Evolutionary conservation across 768 basidiomycete genomes (phyloP).

Genomic region (Xerocomellus dryophilus): DNA sequence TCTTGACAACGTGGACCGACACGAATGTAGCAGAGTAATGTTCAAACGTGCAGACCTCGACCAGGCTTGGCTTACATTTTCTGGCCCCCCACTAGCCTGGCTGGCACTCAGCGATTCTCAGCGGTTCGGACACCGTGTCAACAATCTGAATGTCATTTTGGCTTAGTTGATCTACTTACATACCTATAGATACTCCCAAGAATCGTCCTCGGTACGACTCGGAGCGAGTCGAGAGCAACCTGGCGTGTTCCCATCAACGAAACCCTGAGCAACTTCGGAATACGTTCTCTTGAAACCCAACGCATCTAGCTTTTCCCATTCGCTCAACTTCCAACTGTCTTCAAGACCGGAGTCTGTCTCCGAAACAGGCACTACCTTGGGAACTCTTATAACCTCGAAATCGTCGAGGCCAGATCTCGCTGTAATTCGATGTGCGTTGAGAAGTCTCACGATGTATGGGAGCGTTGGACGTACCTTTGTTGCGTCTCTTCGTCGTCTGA

Average conservation of each 20-base stretch:
- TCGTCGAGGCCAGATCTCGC: slow-evolving; percentile 11
- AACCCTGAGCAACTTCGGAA: slow-evolving; percentile 22
- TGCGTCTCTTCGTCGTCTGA: not conserved
- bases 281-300: slow-evolving; percentile 17
- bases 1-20: too few relatives aligned
- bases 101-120: too few relatives aligned
- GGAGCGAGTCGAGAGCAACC: not conserved
- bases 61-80: too few relatives aligned
- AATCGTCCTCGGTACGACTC: slow-evolving; percentile 7
- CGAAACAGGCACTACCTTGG: slow-evolving; percentile 16
- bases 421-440: not conserved
- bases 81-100: too few relatives aligned
- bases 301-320: slow-evolving; percentile 26
- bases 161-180: not conserved
- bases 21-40: too few relatives aligned
- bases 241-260: not conserved
- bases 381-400: slow-evolving; percentile 25
- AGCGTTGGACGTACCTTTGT: slow-evolving; percentile 11
- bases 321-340: slow-evolving; percentile 4
- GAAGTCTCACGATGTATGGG: not conserved
- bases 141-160: too few relatives aligned
- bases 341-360: slow-evolving; percentile 7
- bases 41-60: too few relatives aligned
- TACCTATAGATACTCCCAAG: slow-evolving; percentile 16
- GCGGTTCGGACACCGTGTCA: too few relatives aligned